Evolutionary conservation across 2,329 filamentous ascomycete species (phyloP), one percentile per base, ranked within the genome.

Genomic region (Didymella exigua): DNA sequence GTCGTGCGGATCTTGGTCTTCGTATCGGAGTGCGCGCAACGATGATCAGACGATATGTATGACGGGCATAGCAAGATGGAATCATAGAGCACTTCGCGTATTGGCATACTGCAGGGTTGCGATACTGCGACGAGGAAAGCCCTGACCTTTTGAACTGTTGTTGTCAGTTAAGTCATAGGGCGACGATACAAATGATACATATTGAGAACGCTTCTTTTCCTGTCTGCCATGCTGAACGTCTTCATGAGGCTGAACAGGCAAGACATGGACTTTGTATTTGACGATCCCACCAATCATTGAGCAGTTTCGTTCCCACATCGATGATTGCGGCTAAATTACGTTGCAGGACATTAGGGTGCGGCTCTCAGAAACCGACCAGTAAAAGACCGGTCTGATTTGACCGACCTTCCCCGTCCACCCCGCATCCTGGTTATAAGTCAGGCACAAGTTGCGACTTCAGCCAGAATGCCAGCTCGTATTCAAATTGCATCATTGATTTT

Each of bases 401-500:
- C 70, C 70, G 69, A 58, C 51, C 63, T 65, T 63, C 59, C 67
- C 58, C 56, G 48, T 56, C 47, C 49, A 66, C 65, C 65, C 65
- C 65, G 58, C 68, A 55, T 33, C 37, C 52, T 54, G 36, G 59
- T 56, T 48, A 40, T 21, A 46, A 51, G 54, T 58, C 63, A 70
- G 64, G 63, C 57, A 67, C 59, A 54, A 54, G 30, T 24, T 27
- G 36, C 30, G 37, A 40, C 34, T 55, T 55, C 52, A 55, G 34
- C 52, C 52, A 46, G 36, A 19, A 55, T 62, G 40, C 38, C 40
- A 58, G 36, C 56, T 60, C 62, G 63, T 61, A 58, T 34, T 62
- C 53, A 44, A 36, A 47, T 49, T 55, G 46, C 46, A 50, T 40
- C 34, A 45, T 40, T 34, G 38, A 31, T 31, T 23, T 36, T 33